Percentiles rank a stretch among this genome's conserved stretches.
phyloP scores from a whole-genome alignment of 2,329 filamentous ascomycete species.

The Grosmannia penicillata region DNA sequence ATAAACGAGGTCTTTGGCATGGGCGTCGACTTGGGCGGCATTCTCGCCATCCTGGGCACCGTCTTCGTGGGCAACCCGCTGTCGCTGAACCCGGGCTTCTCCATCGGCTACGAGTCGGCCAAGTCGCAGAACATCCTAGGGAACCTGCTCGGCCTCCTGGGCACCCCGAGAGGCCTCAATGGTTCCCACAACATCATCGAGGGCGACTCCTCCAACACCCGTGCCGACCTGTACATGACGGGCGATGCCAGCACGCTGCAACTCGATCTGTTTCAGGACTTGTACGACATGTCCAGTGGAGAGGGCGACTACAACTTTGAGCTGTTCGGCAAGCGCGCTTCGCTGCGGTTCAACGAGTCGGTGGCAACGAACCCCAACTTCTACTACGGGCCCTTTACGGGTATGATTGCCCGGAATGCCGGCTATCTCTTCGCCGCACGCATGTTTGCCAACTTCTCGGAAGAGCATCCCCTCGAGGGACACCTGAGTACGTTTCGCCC shows the following conservation, averaged over 20 bases:
- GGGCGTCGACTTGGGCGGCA: conserved; percentile 25
- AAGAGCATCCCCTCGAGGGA: conserved; percentile 12
- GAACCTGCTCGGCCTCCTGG: conserved; percentile 27
- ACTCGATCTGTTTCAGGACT: conserved; percentile 32
- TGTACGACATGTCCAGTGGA: conserved; percentile 23
- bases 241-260: conserved; percentile 35
- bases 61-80: conserved; percentile 34
- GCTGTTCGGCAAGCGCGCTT: conserved; percentile 25
- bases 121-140: conserved; percentile 20
- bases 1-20: conserved; percentile 26
- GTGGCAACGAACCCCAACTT: conserved; percentile 29
- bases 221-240: conserved; percentile 35
- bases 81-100: conserved; percentile 25
- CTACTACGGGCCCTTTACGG: conserved; percentile 28
- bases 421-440: conserved; percentile 29
- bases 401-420: conserved; percentile 31
- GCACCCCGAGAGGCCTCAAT: conserved; percentile 29
- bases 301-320: conserved; percentile 25
- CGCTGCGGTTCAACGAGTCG: conserved; percentile 29
- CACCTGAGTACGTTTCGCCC: background rate
- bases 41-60: conserved; percentile 30
- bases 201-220: conserved; percentile 34
- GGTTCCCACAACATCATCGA: conserved; percentile 42
- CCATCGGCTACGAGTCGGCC: conserved; percentile 14
- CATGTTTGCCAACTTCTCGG: conserved; percentile 27